Evolutionary conservation across 257 asterid genomes (phyloP), one percentile per base, ranked within the genome.

Genomic region (Solanum paucissectum): DNA sequence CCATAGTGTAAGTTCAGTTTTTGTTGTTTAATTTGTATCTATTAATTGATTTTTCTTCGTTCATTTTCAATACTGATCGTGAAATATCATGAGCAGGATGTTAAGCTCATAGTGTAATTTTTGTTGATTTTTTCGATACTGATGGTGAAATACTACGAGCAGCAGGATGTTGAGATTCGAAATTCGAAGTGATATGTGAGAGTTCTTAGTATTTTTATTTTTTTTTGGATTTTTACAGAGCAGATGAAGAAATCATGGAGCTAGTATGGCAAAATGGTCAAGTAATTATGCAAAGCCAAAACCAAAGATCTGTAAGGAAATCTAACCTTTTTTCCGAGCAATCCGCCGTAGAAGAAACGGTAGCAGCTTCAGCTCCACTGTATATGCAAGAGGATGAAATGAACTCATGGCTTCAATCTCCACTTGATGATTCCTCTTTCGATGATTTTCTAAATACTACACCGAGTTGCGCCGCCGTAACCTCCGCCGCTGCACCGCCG

Each of bases 331-430:
- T 5, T 10, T 10, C 81, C 49, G 69, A 86, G 72, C 49, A 37
- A 33, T 34, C 73, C 3, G 83, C 86, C 12, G 81, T 10, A 34
- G 87, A 75, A 49, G 52, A 74, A 62, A 42, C 74, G 18, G 76
- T 75, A 37, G 33, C 84, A 79, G 33, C 83, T 20, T 32, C 89
- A 64, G 34, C 74, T 73, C 84, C 79, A 14, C 16, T 91, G 62
- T 79, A 71, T 83, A 62, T 88, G 84, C 90, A 89, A 37, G 93
- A 91, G 81, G 93, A 91, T 74, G 93, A 91, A 88, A 88, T 91
- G 93, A 27, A 83, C 12, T 69, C 88, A 4, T 89, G 88, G 91
- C 91, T 91, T 81, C 91, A 89, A 8, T 87, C 85, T 74, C 89
- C 90, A 46, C 76, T 86, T 4, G 92, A 86, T 12, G 88, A 86